Evolutionary conservation across 306 rosid species (phyloP), one percentile per base, ranked within the genome.

Genomic region (cucumber (Cucumis sativus)): DNA sequence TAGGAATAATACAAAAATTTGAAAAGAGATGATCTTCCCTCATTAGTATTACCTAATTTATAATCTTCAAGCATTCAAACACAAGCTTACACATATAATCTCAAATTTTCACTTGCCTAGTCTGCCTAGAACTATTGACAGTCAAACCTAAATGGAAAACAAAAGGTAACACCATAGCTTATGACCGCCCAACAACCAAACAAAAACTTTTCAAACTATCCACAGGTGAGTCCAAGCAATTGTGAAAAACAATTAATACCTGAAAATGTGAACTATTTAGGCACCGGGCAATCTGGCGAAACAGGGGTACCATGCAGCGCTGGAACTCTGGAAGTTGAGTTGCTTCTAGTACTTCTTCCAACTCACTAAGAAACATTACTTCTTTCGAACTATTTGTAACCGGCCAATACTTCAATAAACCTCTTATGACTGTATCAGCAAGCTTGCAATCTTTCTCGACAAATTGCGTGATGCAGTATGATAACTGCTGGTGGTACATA

Each of bases 371-470:
- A 85, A 92, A 90, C 93, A 90, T 87, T 45, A 90, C 97, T 86
- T 92, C 97, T 86, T 92, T 92, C 4, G 90, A 78, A 79, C 96
- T 92, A 81, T 88, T 92, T 57, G 97, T 92, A 82, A 92, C 84
- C 1, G 97, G 97, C 97, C 97, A 92, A 86, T 90, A 92, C 90
- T 92, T 92, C 82, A 90, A 75, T 35, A 92, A 85, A 75, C 97
- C 93, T 88, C 96, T 84, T 65, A 90, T 88, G 66, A 92, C 88
- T 33, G 93, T 86, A 83, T 92, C 97, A 30, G 97, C 90, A 86
- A 92, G 96, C 82, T 92, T 92, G 87, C 90, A 90, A 71, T 90
- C 97, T 80, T 92, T 92, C 84, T 92, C 97, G 47, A 88, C 97
- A 86, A 90, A 92, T 68, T 90, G 96, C 3, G 85, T 85, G 77